Evolutionary conservation across 129 eudicot genomes (phyloP).

Genomic region (Ambrosia trifida): DNA sequence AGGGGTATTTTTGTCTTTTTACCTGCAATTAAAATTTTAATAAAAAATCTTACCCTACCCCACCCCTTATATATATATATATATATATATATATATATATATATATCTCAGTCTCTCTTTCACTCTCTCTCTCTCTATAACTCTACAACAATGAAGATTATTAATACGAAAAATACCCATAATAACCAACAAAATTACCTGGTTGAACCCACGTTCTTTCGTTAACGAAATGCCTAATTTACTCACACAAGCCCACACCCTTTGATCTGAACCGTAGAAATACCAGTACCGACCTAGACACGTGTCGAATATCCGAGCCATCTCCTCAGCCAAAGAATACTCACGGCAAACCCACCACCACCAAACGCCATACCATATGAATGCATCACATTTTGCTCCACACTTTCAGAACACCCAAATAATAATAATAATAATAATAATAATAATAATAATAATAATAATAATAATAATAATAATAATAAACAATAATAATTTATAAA

Average conservation of each 20-base stretch:
- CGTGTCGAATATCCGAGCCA: conserved; percentile 57
- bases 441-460: no score
- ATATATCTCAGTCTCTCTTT: no score
- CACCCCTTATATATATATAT: no score
- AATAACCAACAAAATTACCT: conserved; percentile 43
- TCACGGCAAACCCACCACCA: conserved; percentile 90
- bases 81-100: no score
- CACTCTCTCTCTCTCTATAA: no score
- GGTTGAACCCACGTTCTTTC: conserved; percentile 79
- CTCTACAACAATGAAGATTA: no score
- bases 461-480: no score
- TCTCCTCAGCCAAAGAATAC: conserved; percentile 70
- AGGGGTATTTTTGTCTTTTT: no score
- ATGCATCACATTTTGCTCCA: conserved; percentile 85
- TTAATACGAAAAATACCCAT: conserved; percentile 18
- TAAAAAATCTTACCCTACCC: no score
- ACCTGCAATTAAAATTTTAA: no score
- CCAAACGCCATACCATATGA: conserved; percentile 90
- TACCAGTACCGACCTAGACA: conserved; percentile 67
- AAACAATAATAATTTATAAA: no score
- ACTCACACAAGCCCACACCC: conserved; percentile 80
- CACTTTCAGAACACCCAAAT: conserved; percentile 82
- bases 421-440: no score
- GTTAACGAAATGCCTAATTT: conserved; percentile 78
- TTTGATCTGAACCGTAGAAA: conserved; percentile 89